These are phyloP conservation scores for Penicillium ucsense DNA, from an alignment of 495 filamentous ascomycete genomes.

Conservation along the genomic window DNA sequence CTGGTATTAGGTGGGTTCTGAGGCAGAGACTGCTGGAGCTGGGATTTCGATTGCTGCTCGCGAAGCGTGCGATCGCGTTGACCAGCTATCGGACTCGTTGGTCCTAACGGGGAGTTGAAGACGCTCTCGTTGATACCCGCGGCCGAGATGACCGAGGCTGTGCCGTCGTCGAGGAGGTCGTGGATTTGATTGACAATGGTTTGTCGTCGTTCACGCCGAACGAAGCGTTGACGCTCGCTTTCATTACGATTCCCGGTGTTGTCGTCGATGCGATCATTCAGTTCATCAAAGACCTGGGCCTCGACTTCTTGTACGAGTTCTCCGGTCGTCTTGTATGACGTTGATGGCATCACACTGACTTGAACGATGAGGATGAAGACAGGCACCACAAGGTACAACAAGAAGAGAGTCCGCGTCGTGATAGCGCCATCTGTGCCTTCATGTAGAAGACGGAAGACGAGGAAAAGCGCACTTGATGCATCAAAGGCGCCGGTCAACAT, in stretches of 20 bases:
- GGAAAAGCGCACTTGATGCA: constrained; percentile 77
- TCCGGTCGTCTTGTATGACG: constrained; percentile 81
- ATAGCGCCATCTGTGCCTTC: constrained; percentile 50
- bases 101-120: constrained; percentile 5
- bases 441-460: constrained; percentile 73
- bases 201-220: constrained; percentile 55
- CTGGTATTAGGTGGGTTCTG: constrained; percentile 38
- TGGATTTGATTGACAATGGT: constrained; percentile 65
- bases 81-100: background rate
- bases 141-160: constrained; percentile 1
- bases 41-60: background rate
- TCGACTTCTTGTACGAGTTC: constrained; percentile 70
- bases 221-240: constrained; percentile 48
- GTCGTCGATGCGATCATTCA: constrained; percentile 53
- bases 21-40: constrained; percentile 4
- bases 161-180: constrained; percentile 50
- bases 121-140: constrained; percentile 5
- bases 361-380: constrained; percentile 58
- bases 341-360: constrained; percentile 63
- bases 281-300: constrained; percentile 32
- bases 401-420: constrained; percentile 62
- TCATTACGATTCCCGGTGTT: constrained; percentile 34
- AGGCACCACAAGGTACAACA: constrained; percentile 67
- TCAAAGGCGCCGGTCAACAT: constrained; percentile 86
- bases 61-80: background rate